Conservation (phyloP, 805 yeast genomes). For the Candida krabiensis region DNA sequence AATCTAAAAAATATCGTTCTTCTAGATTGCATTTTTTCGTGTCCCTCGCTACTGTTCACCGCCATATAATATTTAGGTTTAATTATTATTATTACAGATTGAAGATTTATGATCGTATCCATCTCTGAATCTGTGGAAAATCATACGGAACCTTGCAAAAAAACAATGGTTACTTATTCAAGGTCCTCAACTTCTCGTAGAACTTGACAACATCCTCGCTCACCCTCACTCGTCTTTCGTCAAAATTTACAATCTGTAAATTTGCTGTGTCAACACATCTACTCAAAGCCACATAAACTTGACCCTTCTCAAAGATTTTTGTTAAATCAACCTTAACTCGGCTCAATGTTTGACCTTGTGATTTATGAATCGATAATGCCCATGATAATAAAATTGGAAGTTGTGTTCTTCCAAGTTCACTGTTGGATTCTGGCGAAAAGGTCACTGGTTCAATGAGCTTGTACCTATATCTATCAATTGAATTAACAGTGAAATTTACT, state of each 20-base stretch:
- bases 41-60: too few species aligned
- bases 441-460: conserved; percentile 35
- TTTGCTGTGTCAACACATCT: conserved; percentile 70
- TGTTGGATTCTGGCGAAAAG: conserved; percentile 32
- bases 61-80: too few species aligned
- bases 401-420: conserved; percentile 47
- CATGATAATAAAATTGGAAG: conserved; percentile 73
- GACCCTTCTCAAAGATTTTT: conserved; percentile 75
- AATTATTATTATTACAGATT: too few species aligned
- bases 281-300: conserved; percentile 79
- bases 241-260: conserved; percentile 66
- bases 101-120: too few species aligned
- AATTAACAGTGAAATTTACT: conserved; percentile 42
- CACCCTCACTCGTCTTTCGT: conserved; percentile 55
- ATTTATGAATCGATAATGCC: conserved; percentile 83
- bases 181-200: conserved; percentile 53
- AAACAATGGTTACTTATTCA: too few species aligned
- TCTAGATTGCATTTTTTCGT: too few species aligned
- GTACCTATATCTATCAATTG: conserved; percentile 31
- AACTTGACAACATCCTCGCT: conserved; percentile 61
- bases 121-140: too few species aligned
- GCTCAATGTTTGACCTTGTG: conserved; percentile 81
- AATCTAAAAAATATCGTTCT: too few species aligned
- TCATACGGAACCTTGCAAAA: too few species aligned
- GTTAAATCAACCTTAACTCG: conserved; percentile 68